Base-by-base conservation (phyloP, 208 protist species). In the Leishmania turanica region DNA sequence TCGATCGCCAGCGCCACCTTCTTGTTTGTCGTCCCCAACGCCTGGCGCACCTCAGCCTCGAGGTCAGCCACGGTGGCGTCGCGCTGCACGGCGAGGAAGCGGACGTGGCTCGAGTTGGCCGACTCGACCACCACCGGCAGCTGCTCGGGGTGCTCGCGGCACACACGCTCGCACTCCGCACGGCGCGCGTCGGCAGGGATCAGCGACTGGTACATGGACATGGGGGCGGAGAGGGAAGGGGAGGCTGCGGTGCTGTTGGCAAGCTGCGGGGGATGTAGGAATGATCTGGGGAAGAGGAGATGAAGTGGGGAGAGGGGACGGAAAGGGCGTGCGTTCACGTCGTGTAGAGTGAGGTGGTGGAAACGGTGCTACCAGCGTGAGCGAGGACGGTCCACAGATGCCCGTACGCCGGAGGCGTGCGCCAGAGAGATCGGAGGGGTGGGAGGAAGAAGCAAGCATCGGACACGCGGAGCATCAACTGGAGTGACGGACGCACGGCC, bases 161-260 rank as follows among this genome's bases (percentile, higher is more conserved):
- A 56, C 69, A 82, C 75, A 13, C 79, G 62, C 79, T 65, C 62
- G 83, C 77, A 82, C 60, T 86, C 74, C 21, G 72, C 70, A 9
- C 51, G 58, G 54, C 78, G 78, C 19, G 64, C 66, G 58, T 51
- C 79, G 45, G 0, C 42, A 21, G 77, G 40, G 45, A 75, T 49
- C 40, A 80, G 62, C 45, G 70, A 78, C 53, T 76, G 74, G 74
- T 71, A 58, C 42, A 53, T 42, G 49, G 76, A 80, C 47, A 86
- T 74, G 27, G 15, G 66, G 69, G 62, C 54, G 17, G 60, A 7
- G 45, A 21, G 51, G 1, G 45, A 11, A 9, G 71, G 27, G 31
- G 19, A 54, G 62, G 62, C 5, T 68, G 62, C n/a, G 31, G 62
- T 24, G 62, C 7, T 24, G 62, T 31, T 17, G 11, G 66, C 17